Conservation (phyloP, 306 rosid genomes). For the cucumber (Cucumis sativus) region DNA sequence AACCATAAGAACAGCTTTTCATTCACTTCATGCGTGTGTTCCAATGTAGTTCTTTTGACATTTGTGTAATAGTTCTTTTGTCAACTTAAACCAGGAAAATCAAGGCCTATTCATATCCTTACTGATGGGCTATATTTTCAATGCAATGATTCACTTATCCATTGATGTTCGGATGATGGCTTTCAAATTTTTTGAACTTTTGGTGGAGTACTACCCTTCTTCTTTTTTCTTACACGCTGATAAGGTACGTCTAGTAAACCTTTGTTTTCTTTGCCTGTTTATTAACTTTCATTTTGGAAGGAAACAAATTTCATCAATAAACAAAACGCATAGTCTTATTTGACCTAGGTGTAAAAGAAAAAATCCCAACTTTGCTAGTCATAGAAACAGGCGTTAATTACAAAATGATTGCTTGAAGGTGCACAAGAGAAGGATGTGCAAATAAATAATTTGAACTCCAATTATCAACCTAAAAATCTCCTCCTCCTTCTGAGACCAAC, state of each 20-base stretch:
- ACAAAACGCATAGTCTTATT: background rate
- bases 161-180: conserved; percentile 72
- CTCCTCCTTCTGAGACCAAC: background rate
- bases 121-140: conserved; percentile 64
- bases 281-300: background rate
- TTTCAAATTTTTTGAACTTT: conserved; percentile 65
- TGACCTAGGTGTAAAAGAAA: background rate
- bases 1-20: conserved; percentile 6
- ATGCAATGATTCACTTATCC: conserved; percentile 75
- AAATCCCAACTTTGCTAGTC: background rate
- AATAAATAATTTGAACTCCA: background rate
- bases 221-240: conserved; percentile 55
- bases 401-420: background rate
- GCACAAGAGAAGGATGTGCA: background rate
- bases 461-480: background rate
- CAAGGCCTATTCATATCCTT: conserved; percentile 53
- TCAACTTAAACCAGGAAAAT: conserved; percentile 43
- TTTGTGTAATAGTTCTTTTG: background rate
- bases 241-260: conserved; percentile 39
- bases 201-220: conserved; percentile 53
- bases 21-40: background rate
- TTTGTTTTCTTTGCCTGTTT: conserved; percentile 4
- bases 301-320: background rate
- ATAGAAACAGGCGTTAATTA: background rate
- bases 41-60: background rate